These are phyloP conservation scores for Neophaeococcomyces mojaviensis DNA, from an alignment of 2,329 filamentous ascomycete genomes.

Conservation along the genomic window DNA sequence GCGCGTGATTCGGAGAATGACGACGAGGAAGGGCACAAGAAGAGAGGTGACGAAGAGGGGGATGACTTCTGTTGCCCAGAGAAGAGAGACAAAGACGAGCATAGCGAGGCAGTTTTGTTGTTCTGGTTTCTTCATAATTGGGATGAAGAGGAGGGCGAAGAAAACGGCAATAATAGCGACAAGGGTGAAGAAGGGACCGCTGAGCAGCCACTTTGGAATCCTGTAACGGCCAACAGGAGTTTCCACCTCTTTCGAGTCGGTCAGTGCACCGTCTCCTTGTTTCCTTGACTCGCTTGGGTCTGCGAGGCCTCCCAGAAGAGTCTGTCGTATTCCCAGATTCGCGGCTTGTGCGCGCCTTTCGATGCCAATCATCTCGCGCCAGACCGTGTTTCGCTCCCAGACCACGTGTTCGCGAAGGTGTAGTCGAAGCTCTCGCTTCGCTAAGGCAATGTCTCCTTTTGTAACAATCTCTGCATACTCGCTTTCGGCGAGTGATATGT, in stretches of 20 bases:
- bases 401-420: constrained; percentile 94
- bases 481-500: constrained; percentile 67
- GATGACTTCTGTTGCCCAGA: constrained; percentile 97
- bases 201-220: constrained; percentile 76
- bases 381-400: constrained; percentile 98
- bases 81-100: constrained; percentile 81
- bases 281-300: constrained; percentile 61
- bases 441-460: constrained; percentile 65
- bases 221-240: constrained; percentile 74
- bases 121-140: constrained; percentile 77
- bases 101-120: constrained; percentile 95
- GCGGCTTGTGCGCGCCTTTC: constrained; percentile 92
- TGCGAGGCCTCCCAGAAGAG: constrained; percentile 68
- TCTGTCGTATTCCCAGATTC: constrained; percentile 70
- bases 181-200: constrained; percentile 70
- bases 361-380: constrained; percentile 97
- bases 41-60: constrained; percentile 94
- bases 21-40: constrained; percentile 85
- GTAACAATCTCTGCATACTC: constrained; percentile 78
- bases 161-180: constrained; percentile 67
- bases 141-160: constrained; percentile 62
- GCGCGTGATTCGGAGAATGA: constrained; percentile 76
- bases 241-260: constrained; percentile 58
- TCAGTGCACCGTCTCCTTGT: constrained; percentile 68
- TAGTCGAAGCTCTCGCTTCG: constrained; percentile 77